These are phyloP conservation scores for Microbotryum intermedium DNA, from an alignment of 1,284 basidiomycete species.

Conservation along the genomic window DNA sequence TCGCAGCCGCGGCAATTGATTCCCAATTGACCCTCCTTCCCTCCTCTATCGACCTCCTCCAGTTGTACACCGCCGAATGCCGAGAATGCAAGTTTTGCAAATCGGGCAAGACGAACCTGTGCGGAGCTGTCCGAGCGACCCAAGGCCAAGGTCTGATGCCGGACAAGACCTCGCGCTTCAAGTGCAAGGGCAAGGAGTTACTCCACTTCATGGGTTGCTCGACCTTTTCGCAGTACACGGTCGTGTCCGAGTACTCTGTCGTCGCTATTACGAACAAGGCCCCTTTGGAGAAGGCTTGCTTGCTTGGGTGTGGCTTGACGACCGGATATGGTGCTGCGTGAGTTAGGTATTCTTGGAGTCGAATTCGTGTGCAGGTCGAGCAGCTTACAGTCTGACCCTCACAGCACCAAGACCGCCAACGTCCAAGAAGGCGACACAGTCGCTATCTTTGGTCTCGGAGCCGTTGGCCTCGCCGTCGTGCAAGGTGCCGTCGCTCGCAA, in stretches of 20 bases:
- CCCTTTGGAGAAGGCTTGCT: slow-evolving; percentile 85
- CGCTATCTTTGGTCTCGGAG: slow-evolving; percentile 87
- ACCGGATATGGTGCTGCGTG: slow-evolving; percentile 92
- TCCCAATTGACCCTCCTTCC: too few relatives aligned
- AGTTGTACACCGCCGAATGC: slow-evolving; percentile 57
- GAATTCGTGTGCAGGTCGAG: background rate
- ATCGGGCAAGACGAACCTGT: slow-evolving; percentile 96
- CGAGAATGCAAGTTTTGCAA: slow-evolving; percentile 96
- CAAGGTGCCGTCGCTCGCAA: slow-evolving; percentile 70
- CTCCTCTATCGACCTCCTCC: background rate
- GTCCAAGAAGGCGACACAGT: slow-evolving; percentile 50
- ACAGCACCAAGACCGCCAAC: slow-evolving; percentile 46
- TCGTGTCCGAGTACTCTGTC: slow-evolving; percentile 93
- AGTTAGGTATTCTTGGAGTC: slow-evolving; percentile 41
- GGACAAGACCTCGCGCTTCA: slow-evolving; percentile 84
- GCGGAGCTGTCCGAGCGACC: slow-evolving; percentile 53
- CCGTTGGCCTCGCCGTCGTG: slow-evolving; percentile 88
- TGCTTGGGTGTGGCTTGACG: slow-evolving; percentile 56
- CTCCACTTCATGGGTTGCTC: slow-evolving; percentile 98
- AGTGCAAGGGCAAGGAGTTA: slow-evolving; percentile 65
- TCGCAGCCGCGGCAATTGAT: background rate
- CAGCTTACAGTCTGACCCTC: background rate
- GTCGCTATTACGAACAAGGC: slow-evolving; percentile 76
- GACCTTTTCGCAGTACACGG: slow-evolving; percentile 98
- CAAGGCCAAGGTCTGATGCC: slow-evolving; percentile 98